phyloP scores from a whole-genome alignment of 148 eudicot genomes.

The Bassia scoparia region DNA sequence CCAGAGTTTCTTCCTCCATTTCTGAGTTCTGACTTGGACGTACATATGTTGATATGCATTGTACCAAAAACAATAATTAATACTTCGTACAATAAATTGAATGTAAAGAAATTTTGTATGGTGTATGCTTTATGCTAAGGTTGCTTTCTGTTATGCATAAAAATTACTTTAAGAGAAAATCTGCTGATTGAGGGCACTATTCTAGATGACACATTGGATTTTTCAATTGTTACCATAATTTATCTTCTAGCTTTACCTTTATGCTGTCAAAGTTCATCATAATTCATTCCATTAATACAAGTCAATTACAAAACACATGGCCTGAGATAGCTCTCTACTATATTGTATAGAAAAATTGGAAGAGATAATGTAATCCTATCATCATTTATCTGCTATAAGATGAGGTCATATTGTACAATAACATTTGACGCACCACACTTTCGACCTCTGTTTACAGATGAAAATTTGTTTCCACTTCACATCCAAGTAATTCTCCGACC shows the following conservation, averaged over 20 bases:
- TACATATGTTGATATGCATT: background rate
- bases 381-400: background rate
- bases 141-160: background rate
- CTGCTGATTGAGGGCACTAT: background rate
- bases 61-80: background rate
- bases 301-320: background rate
- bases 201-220: background rate
- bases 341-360: background rate
- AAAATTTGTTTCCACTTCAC: background rate
- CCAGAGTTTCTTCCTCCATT: background rate
- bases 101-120: background rate
- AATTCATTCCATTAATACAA: background rate
- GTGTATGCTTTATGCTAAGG: background rate
- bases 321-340: background rate
- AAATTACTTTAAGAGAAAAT: background rate
- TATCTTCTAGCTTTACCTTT: background rate
- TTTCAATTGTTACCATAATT: background rate
- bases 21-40: background rate
- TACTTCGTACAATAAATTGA: background rate
- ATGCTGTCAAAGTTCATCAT: background rate
- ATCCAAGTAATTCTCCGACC: background rate
- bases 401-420: conserved; percentile 3
- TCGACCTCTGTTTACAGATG: background rate
- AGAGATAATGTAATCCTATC: background rate
- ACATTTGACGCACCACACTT: background rate